Conservation (phyloP, 495 filamentous ascomycete genomes). For the Bacidia gigantensis region DNA sequence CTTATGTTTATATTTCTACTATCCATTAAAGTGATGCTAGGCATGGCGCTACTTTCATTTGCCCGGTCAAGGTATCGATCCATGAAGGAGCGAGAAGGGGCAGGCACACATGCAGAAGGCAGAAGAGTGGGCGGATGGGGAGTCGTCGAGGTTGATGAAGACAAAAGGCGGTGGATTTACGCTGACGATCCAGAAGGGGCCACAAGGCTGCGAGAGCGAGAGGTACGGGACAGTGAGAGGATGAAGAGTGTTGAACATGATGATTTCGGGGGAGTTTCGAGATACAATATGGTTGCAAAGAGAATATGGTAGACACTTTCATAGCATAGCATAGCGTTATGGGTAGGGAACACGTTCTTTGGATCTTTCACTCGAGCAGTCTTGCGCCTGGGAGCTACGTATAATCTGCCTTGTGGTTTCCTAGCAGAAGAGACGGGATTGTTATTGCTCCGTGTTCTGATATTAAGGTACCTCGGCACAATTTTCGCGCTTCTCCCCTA, state of each 20-base stretch:
- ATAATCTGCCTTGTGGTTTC: too few species aligned
- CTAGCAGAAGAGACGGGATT: too few species aligned
- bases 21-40: slow-evolving; percentile 36
- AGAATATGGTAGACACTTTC: slow-evolving; percentile 59
- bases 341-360: too few species aligned
- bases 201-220: slow-evolving; percentile 52
- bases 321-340: too few species aligned
- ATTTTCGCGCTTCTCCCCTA: too few species aligned
- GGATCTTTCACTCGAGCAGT: too few species aligned
- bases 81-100: slow-evolving; percentile 58
- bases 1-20: slow-evolving; percentile 33
- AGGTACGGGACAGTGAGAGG: slow-evolving; percentile 55
- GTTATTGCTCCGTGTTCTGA: too few species aligned
- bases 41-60: slow-evolving; percentile 39
- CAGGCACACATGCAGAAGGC: slow-evolving; percentile 25
- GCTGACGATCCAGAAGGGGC: slow-evolving; percentile 65
- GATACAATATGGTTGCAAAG: slow-evolving; percentile 91
- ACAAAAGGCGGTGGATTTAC: slow-evolving; percentile 77
- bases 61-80: slow-evolving; percentile 58
- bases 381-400: too few species aligned
- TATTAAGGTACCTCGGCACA: too few species aligned
- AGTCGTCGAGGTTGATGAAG: slow-evolving; percentile 75
- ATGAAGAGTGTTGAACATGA: slow-evolving; percentile 43
- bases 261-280: slow-evolving; percentile 52
- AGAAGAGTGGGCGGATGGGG: slow-evolving; percentile 46